Conservation (phyloP, 1,284 basidiomycete genomes). For the Ceratobasidium theobromae region DNA sequence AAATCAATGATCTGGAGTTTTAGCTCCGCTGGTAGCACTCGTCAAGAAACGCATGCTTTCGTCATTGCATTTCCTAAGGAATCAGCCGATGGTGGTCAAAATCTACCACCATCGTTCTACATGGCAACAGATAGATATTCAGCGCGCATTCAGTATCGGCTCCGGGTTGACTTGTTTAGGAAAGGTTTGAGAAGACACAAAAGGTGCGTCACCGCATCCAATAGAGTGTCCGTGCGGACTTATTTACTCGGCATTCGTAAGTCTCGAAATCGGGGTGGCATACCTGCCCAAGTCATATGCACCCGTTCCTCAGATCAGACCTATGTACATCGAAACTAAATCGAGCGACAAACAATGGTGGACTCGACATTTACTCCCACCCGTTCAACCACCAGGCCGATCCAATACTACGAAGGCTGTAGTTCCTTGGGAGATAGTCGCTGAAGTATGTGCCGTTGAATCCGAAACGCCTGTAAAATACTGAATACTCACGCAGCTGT, state of each 20-base stretch:
- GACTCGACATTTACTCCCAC: conserved; percentile 21
- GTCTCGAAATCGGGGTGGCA: conserved; percentile 14
- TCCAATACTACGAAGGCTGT: neutral
- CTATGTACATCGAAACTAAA: conserved; percentile 14
- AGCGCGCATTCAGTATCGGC: conserved; percentile 16
- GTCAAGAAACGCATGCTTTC: neutral
- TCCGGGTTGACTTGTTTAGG: conserved; percentile 29
- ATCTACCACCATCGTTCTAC: conserved; percentile 22
- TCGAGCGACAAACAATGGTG: neutral
- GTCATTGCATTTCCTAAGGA: conserved; percentile 3
- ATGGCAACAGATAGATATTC: neutral
- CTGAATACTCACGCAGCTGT: neutral
- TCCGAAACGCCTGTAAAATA: neutral
- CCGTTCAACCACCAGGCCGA: conserved; percentile 4
- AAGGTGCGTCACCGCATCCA: neutral
- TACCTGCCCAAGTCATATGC: conserved; percentile 28
- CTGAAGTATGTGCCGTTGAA: neutral
- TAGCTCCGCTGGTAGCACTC: neutral
- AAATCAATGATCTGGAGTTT: conserved; percentile 11
- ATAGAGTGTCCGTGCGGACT: neutral
- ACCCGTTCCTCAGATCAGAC: conserved; percentile 2
- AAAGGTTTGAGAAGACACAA: conserved; percentile 26
- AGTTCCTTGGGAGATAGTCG: neutral
- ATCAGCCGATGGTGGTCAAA: neutral
- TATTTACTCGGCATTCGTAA: neutral